Evolutionary conservation across 495 filamentous ascomycete genomes (phyloP), one percentile per base, ranked within the genome.

Genomic region (Elasticomyces elasticus): DNA sequence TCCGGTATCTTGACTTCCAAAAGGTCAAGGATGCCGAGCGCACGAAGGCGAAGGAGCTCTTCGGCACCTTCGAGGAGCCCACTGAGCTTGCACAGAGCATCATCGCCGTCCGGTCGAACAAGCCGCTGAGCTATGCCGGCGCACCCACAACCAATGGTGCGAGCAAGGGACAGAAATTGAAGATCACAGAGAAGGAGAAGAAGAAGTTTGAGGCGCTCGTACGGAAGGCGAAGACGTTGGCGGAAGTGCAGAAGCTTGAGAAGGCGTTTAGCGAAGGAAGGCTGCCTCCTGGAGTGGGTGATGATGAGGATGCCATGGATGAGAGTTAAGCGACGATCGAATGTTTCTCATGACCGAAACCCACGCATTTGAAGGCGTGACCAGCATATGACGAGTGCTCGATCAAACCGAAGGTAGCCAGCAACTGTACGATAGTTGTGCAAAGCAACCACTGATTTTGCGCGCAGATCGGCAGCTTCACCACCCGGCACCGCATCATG

Each of bases 1-100:
- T 99, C 23, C 84, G 90, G 31, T 95, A 95, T 73, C 76, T 99
- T 42, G 94, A 99, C 72, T 96, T 89, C 68, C 78, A 81, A 50
- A 94, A 92, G 71, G 87, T 97, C 27, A 94, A 87, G 66, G 79
- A 90, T 44, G 80, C 73, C 1, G 94, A 99, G 74, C 83, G 90
- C 17, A 66, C 75, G 44, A 75, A 78, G 56, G 89, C 90, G 0
- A 74, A 69, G 31, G 82, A 89, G 65, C 76, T 96, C 1, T 97
- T 97, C 65, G 92, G 92, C 49, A 88, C 82, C 0, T 59, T 66
- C 1, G 76, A 83, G 37, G 79, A 83, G 58, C 92, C 90, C 2
- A 86, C 88, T 0, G 80, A 83, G 13, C 76, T 96, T 19, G 91
- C 90, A 31, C 80, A 80, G 27, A 86, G 33, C 22, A 54, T 62